Conservation (phyloP, 495 filamentous ascomycete species). For the Daldinia concentrica region DNA sequence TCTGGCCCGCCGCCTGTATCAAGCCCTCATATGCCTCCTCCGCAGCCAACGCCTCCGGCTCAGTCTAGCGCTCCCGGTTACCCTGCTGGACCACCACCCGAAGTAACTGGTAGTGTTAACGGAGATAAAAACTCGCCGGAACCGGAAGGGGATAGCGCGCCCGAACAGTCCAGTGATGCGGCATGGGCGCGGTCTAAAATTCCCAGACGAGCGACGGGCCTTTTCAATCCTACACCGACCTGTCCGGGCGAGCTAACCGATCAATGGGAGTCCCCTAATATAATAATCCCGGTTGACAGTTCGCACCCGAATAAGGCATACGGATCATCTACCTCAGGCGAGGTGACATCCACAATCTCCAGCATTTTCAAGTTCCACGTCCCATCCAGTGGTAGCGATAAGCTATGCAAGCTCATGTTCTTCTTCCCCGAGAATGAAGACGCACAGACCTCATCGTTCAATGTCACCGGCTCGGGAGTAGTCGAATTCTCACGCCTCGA, state of each 20-base stretch:
- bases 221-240: slow-evolving; percentile 5
- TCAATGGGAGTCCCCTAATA: slow-evolving; percentile 68
- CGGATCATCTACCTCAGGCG: slow-evolving; percentile 65
- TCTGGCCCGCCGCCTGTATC: background rate
- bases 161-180: background rate
- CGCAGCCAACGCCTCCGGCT: background rate
- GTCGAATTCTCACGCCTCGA: slow-evolving; percentile 62
- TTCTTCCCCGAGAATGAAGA: slow-evolving; percentile 67
- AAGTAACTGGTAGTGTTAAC: background rate
- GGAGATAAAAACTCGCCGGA: background rate
- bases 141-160: background rate
- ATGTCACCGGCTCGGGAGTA: slow-evolving; percentile 65
- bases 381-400: slow-evolving; percentile 58
- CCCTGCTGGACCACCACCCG: background rate
- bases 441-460: slow-evolving; percentile 61
- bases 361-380: slow-evolving; percentile 77
- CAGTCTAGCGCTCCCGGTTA: background rate
- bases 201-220: slow-evolving; percentile 2
- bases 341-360: slow-evolving; percentile 63
- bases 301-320: slow-evolving; percentile 59
- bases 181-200: slow-evolving; percentile 5
- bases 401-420: slow-evolving; percentile 73
- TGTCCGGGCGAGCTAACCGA: slow-evolving; percentile 64
- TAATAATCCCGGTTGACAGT: slow-evolving; percentile 72
- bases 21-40: background rate